These are phyloP conservation scores for Xylariomycetidae sp. DNA, from an alignment of 2,329 filamentous ascomycete species.

Conservation along the genomic window DNA sequence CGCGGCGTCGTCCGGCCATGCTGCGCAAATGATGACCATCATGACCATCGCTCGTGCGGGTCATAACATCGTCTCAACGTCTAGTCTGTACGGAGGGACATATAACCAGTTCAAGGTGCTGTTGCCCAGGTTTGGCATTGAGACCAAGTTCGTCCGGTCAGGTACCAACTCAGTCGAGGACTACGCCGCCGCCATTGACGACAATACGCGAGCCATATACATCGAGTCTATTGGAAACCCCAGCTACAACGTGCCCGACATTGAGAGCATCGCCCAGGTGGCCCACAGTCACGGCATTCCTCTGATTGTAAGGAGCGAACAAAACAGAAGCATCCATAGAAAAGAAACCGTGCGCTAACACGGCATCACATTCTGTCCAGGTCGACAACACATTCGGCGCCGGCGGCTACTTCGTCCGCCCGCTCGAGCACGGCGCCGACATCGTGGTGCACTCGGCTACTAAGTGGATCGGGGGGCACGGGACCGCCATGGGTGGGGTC, in stretches of 20 bases:
- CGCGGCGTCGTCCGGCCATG: constrained; percentile 79
- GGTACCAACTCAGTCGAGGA: constrained; percentile 74
- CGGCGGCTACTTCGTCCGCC: constrained; percentile 80
- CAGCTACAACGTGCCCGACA: constrained; percentile 86
- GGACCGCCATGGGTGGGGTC: constrained; percentile 83
- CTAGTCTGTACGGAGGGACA: constrained; percentile 89
- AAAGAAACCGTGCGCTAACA: too few species aligned
- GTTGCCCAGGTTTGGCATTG: constrained; percentile 79
- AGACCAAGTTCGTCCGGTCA: constrained; percentile 85
- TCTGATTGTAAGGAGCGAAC: constrained; percentile 46
- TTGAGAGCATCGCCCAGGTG: constrained; percentile 78
- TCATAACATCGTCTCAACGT: constrained; percentile 90
- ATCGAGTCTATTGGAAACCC: constrained; percentile 92
- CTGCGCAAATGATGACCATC: constrained; percentile 89
- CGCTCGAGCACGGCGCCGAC: constrained; percentile 86
- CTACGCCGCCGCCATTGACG: constrained; percentile 78
- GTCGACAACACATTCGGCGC: constrained; percentile 96
- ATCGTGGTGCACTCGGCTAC: constrained; percentile 93
- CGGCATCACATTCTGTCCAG: too few species aligned
- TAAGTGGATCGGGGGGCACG: constrained; percentile 96
- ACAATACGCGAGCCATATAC: constrained; percentile 89
- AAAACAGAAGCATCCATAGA: background rate
- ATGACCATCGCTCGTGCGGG: constrained; percentile 78
- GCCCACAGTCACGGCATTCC: constrained; percentile 67
- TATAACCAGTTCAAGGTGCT: constrained; percentile 97